Evolutionary conservation across 306 rosid species (phyloP).

Genomic region (Alnus glutinosa): DNA sequence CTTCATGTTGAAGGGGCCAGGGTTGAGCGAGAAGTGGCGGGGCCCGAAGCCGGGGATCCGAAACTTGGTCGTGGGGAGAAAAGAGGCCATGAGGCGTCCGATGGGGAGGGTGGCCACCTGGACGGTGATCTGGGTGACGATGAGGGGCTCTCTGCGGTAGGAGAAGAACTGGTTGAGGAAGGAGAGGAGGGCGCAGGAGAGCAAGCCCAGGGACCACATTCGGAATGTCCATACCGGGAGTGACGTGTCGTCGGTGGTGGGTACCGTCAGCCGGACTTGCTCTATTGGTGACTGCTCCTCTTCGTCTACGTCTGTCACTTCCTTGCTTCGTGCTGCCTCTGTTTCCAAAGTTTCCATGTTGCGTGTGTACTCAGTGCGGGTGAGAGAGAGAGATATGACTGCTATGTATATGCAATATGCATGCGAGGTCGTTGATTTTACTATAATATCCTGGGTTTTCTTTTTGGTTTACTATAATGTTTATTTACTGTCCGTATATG

Average conservation of each 20-base stretch:
- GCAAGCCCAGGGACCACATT: conserved; percentile 71
- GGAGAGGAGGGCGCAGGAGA: conserved; percentile 62
- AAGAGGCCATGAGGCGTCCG: conserved; percentile 64
- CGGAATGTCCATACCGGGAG: conserved; percentile 86
- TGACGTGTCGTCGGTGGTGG: conserved; percentile 57
- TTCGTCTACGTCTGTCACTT: conserved; percentile 16
- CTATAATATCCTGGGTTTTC: no score
- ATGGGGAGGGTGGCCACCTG: conserved; percentile 70
- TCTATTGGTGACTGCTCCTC: conserved; percentile 66
- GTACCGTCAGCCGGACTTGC: conserved; percentile 67
- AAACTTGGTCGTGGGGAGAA: conserved; percentile 46
- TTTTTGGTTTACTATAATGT: no score
- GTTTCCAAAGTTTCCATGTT: background rate
- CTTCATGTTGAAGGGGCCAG: conserved; percentile 83
- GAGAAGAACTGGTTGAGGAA: conserved; percentile 85
- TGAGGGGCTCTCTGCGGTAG: conserved; percentile 65
- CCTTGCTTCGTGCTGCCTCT: background rate
- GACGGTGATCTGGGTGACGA: conserved; percentile 63
- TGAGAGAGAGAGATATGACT: no score
- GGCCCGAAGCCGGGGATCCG: conserved; percentile 47
- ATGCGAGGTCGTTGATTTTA: no score
- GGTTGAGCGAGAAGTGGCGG: conserved; percentile 38
- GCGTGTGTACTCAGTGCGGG: background rate
- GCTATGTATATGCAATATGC: no score
- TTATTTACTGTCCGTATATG: no score